phyloP scores from a whole-genome alignment of 176 grass and related monocot genomes.

The Thalia dealbata region DNA sequence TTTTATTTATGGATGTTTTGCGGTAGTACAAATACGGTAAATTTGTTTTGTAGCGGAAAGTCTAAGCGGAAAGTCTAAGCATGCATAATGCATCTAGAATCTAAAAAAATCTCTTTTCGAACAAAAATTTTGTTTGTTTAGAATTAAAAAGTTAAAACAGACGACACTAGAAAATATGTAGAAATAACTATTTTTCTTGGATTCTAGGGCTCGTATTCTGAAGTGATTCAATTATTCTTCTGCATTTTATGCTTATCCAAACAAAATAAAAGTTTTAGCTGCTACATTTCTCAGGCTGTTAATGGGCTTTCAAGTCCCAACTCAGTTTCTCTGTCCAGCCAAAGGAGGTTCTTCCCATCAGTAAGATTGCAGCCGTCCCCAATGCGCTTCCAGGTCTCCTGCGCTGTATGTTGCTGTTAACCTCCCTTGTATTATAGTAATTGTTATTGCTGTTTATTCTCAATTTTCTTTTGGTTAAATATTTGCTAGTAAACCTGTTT shows the following conservation, averaged over 20 bases:
- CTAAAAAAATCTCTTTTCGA: too few relatives aligned
- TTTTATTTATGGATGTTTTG: too few relatives aligned
- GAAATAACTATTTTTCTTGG: too few relatives aligned
- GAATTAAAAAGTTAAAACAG: too few relatives aligned
- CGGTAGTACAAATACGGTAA: too few relatives aligned
- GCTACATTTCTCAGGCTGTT: slow-evolving; percentile 30
- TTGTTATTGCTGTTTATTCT: not conserved
- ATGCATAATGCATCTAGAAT: too few relatives aligned
- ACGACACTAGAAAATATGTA: too few relatives aligned
- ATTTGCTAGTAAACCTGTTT: not conserved
- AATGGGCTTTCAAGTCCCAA: slow-evolving; percentile 18
- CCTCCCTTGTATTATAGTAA: not conserved
- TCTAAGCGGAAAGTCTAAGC: too few relatives aligned
- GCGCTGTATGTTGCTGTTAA: slow-evolving; percentile 30
- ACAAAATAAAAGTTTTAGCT: not conserved
- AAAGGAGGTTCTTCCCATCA: slow-evolving; percentile 34
- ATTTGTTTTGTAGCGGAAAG: too few relatives aligned
- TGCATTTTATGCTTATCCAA: not conserved
- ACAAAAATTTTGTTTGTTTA: too few relatives aligned
- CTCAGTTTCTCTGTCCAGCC: slow-evolving; percentile 30
- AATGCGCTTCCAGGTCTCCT: slow-evolving; percentile 27
- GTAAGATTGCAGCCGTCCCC: slow-evolving; percentile 26
- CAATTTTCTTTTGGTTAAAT: not conserved
- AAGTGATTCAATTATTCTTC: too few relatives aligned
- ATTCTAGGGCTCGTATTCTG: too few relatives aligned